Evolutionary conservation across 1,284 basidiomycete species (phyloP).

Genomic region (Puccinia coronata): DNA sequence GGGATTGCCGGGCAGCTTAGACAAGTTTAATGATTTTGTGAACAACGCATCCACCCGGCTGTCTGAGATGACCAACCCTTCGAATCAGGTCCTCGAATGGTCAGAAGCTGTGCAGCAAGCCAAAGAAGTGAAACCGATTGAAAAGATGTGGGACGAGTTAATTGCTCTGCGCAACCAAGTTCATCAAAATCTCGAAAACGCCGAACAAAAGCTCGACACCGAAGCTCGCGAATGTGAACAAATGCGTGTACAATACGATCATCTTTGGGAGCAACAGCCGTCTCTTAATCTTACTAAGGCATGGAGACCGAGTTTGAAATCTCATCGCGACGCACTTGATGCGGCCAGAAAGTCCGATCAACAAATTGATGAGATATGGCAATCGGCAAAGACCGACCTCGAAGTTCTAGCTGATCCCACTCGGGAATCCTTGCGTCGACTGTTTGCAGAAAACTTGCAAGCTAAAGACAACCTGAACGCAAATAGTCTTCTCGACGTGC

Average conservation of each 20-base stretch:
- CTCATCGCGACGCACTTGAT: slow-evolving; percentile 72
- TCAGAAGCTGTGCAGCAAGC: slow-evolving; percentile 72
- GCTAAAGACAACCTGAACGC: slow-evolving; percentile 63
- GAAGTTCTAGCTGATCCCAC: slow-evolving; percentile 65
- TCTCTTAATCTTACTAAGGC: slow-evolving; percentile 72
- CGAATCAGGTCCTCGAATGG: slow-evolving; percentile 73
- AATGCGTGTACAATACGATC: slow-evolving; percentile 72
- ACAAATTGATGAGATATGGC: slow-evolving; percentile 76
- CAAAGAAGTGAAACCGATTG: slow-evolving; percentile 70
- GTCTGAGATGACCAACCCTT: slow-evolving; percentile 64
- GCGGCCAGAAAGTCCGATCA: slow-evolving; percentile 77
- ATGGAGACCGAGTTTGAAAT: slow-evolving; percentile 76
- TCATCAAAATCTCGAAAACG: slow-evolving; percentile 50
- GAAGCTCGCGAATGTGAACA: slow-evolving; percentile 60
- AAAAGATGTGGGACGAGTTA: slow-evolving; percentile 66
- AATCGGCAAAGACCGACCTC: slow-evolving; percentile 70
- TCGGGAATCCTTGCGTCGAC: slow-evolving; percentile 67
- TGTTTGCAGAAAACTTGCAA: slow-evolving; percentile 68
- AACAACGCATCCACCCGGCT: slow-evolving; percentile 65
- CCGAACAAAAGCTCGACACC: slow-evolving; percentile 58
- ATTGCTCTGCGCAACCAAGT: slow-evolving; percentile 53
- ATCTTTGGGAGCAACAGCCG: slow-evolving; percentile 86
- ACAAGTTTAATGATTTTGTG: slow-evolving; percentile 73
- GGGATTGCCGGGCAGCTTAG: slow-evolving; percentile 75
- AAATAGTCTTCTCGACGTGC: slow-evolving; percentile 60